Conservation (phyloP, 1,284 basidiomycete species). For the Cystobasidium slooffiae region DNA sequence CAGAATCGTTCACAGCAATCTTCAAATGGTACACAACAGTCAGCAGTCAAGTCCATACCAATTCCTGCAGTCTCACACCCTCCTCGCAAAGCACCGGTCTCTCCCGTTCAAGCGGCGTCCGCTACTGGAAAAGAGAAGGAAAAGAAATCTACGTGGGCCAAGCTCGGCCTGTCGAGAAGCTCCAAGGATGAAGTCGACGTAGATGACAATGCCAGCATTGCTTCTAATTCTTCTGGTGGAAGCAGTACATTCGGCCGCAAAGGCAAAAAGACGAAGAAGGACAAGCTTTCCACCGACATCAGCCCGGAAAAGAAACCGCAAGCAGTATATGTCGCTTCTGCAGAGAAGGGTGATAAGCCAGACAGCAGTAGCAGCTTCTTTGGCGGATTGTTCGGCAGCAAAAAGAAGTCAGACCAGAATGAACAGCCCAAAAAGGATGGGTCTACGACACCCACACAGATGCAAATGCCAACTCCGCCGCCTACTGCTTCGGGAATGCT, state of each 20-base stretch:
- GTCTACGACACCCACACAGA: slow-evolving; percentile 66
- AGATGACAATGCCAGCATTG: slow-evolving; percentile 27
- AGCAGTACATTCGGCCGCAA: slow-evolving; percentile 25
- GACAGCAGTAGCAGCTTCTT: slow-evolving; percentile 67
- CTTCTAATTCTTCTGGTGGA: slow-evolving; percentile 14
- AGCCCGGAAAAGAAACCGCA: slow-evolving; percentile 23
- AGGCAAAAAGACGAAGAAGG: slow-evolving; percentile 54
- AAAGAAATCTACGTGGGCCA: slow-evolving; percentile 69
- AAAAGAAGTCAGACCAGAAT: slow-evolving; percentile 73
- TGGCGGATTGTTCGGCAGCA: slow-evolving; percentile 80
- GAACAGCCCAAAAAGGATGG: slow-evolving; percentile 64
- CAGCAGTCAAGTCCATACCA: background rate
- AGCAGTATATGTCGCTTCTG: background rate
- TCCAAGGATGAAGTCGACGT: slow-evolving; percentile 25
- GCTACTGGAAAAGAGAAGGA: slow-evolving; percentile 70
- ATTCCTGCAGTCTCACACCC: background rate
- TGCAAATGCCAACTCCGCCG: slow-evolving; percentile 70
- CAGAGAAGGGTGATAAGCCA: slow-evolving; percentile 54
- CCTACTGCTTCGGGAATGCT: slow-evolving; percentile 52
- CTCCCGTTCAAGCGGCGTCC: background rate
- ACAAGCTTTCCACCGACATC: slow-evolving; percentile 56
- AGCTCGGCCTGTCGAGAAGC: slow-evolving; percentile 45
- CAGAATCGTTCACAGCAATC: no score
- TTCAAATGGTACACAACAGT: no score
- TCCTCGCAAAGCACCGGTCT: background rate